Base-by-base conservation (phyloP, 2,329 filamentous ascomycete species). In the Ophiocordyceps sinensis region DNA sequence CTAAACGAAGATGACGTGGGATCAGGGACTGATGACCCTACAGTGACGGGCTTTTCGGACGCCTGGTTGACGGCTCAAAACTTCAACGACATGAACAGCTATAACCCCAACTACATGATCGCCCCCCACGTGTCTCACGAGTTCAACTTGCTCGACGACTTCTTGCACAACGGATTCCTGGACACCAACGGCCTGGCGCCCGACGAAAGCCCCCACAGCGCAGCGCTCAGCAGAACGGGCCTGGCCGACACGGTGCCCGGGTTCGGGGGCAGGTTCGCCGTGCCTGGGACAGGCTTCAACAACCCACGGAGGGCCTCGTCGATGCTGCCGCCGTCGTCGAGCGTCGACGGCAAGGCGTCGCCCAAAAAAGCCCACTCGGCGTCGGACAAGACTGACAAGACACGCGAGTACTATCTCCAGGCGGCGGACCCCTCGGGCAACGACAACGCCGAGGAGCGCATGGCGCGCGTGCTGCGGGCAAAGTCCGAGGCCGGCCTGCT, bases 81-180 rank as follows among this genome's bases (percentile, higher is more conserved):
- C 58, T 91, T 85, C 61, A 82, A 93, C 68, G 87, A 95, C 62
- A 91, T 95, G 80, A 86, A 91, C 65, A 85, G 79, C 58, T 86
- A 88, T 56, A 86, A 95, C 64, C 83, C 85, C 44, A 91, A 85
- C 56, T 96, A 91, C 67, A 88, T 94, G 82, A 93, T 95, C 65
- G 66, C 70, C 39, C 85, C 87, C 47, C 91, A 98, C 63, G 85
- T 95, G 52, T 88, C 84, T 45, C 91, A 91, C 64, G 91, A 98
- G 67, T 95, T 94, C 61, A 94, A 95, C 58, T 68, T 96, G 40
- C 77, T 98, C 56, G 94, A 93, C 67, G 89, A 98, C 61, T 96
- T 96, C 58, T 73, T 98, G 45, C 91, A 88, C 61, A 93, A 80
- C 50, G 94, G 85, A 57, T 67, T 95, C 42, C 73, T 95, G 48